phyloP scores from a whole-genome alignment of 345 rosid genomes.

The Camelina sativa region DNA sequence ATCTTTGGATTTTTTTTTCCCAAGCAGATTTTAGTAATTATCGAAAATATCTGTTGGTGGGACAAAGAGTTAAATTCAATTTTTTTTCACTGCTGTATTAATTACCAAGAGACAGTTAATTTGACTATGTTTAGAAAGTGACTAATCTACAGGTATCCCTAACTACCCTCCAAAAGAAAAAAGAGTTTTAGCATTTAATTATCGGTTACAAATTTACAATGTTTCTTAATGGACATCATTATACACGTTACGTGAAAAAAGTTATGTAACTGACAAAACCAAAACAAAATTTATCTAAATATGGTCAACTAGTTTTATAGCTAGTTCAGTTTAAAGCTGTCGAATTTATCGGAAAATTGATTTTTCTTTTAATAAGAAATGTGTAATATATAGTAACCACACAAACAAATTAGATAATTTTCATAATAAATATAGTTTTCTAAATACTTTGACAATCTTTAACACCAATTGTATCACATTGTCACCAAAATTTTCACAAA shows the following conservation, averaged over 20 bases:
- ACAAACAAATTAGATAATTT: neutral
- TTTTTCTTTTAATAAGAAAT: neutral
- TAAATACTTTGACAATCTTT: neutral
- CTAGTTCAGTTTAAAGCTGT: neutral
- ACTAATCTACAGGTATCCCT: slow-evolving; percentile 9
- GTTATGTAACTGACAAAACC: slow-evolving; percentile 7
- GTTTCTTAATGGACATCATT: neutral
- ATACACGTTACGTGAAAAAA: slow-evolving; percentile 13
- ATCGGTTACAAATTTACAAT: slow-evolving; percentile 17
- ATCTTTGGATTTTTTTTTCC: neutral
- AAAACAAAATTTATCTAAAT: neutral
- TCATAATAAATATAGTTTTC: neutral
- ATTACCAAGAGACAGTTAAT: slow-evolving; percentile 1
- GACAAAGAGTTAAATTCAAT: neutral
- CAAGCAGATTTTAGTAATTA: neutral
- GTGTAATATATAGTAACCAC: neutral
- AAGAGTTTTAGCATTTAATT: slow-evolving; percentile 11
- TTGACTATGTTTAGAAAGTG: slow-evolving; percentile 3
- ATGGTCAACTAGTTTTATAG: neutral
- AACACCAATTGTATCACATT: neutral
- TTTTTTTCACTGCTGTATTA: neutral
- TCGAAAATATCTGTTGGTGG: neutral
- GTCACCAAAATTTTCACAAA: neutral
- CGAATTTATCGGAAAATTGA: neutral
- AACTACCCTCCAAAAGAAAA: slow-evolving; percentile 19